Evolutionary conservation across 805 yeast genomes (phyloP), one percentile per base, ranked within the genome.

Genomic region (Hanseniaspora mollemarum): DNA sequence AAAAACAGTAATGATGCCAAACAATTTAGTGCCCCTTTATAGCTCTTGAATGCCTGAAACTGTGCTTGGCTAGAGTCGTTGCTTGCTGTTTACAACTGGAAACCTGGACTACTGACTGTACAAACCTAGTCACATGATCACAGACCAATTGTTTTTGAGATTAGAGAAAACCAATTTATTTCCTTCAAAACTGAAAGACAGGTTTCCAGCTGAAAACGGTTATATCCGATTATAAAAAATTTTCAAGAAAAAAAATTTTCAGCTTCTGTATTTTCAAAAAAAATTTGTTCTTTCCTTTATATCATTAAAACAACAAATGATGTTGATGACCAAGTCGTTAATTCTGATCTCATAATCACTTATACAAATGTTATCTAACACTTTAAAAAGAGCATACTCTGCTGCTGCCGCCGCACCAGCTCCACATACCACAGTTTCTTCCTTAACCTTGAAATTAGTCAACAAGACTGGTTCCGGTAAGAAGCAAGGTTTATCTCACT

Each of bases 401-500:
- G 65, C 70, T 52, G 61, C 65, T 41, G 75, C 74, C 62, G 66
- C 72, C 42, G 63, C 72, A 40, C 71, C 71, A 56, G 87, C 80
- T 56, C 72, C 81, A 52, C 68, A 78, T 45, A 80, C 84, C 51
- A 74, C 78, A 59, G 77, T 86, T 54, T 81, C 95, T 55, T 73
- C 82, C 50, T 71, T 92, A 53, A 75, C 88, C 50, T 86, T 90
- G 54, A 80, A 83, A 55, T 81, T 90, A 59, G 81, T 81, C 62
- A 94, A 85, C 56, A 97, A 97, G 58, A 78, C 96, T 53, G 83
- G 92, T 67, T 75, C 72, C 60, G 71, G 78, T 51, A 59, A 74
- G 45, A 69, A 75, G 56, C 81, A 88, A 52, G 98, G 97, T 70
- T 70, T 83, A 58, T 74, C 96, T 41, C 96, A 90, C 68, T 70